A percentile compares a stretch with the other conserved stretches of the same genome.
phyloP scores from a whole-genome alignment of 176 grass and related monocot species.

The Dactylis glomerata region DNA sequence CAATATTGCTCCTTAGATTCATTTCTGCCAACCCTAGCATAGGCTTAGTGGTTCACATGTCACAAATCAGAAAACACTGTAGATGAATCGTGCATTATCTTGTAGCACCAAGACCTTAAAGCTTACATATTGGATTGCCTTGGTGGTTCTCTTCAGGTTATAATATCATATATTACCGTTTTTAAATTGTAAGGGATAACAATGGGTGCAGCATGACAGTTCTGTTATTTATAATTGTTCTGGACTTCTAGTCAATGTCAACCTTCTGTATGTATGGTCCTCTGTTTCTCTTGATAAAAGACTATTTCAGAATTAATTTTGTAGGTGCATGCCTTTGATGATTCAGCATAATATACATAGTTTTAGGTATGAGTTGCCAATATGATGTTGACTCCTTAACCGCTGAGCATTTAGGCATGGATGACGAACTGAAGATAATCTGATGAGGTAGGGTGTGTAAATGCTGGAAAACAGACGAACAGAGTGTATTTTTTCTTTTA shows the following conservation, averaged over 20 bases:
- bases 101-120: constrained; percentile 25
- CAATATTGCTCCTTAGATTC: neutral
- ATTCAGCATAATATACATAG: neutral
- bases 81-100: constrained; percentile 1
- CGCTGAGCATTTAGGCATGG: constrained; percentile 1
- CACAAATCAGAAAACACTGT: neutral
- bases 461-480: constrained; percentile 19
- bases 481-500: neutral
- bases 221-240: constrained; percentile 19
- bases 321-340: neutral
- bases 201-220: constrained; percentile 2
- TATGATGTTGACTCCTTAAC: constrained; percentile 16
- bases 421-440: constrained; percentile 20
- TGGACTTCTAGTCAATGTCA: constrained; percentile 7
- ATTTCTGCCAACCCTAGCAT: constrained; percentile 13
- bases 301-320: constrained; percentile 1
- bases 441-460: neutral
- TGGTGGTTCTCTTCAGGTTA: neutral
- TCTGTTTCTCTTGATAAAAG: constrained; percentile 7
- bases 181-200: neutral
- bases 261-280: constrained; percentile 14
- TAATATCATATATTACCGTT: constrained; percentile 9
- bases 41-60: neutral
- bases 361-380: constrained; percentile 11
- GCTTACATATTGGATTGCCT: neutral